Conservation (phyloP, 1,139 yeast genomes). For the Pichia sp. region DNA sequence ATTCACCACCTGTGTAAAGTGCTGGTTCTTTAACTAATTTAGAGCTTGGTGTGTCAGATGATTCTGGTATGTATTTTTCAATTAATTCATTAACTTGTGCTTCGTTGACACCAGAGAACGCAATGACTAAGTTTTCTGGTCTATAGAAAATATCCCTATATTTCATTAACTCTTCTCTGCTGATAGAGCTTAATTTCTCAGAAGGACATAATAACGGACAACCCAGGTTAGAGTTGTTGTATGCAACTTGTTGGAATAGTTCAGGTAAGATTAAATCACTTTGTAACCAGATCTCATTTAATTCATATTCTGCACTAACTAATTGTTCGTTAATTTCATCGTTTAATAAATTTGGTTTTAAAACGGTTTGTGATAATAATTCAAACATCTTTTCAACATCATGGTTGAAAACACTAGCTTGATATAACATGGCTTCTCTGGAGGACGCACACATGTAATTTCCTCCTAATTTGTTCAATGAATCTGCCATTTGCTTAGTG, state of each 20-base stretch:
- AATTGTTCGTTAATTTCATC: slow-evolving; percentile 75
- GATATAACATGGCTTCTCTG: slow-evolving; percentile 89
- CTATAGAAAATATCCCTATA: slow-evolving; percentile 70
- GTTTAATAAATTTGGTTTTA: slow-evolving; percentile 63
- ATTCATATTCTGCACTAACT: slow-evolving; percentile 76
- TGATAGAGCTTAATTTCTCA: slow-evolving; percentile 58
- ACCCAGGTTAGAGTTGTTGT: slow-evolving; percentile 70
- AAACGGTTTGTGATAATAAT: slow-evolving; percentile 76
- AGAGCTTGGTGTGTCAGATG: slow-evolving; percentile 36
- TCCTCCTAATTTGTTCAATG: slow-evolving; percentile 82
- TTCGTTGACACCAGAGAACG: slow-evolving; percentile 85
- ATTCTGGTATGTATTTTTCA: slow-evolving; percentile 60
- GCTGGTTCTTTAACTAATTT: slow-evolving; percentile 47
- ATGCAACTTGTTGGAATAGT: slow-evolving; percentile 81
- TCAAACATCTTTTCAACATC: slow-evolving; percentile 85
- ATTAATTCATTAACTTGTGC: slow-evolving; percentile 66
- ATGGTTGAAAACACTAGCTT: slow-evolving; percentile 87
- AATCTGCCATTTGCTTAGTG: slow-evolving; percentile 73
- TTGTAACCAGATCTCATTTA: slow-evolving; percentile 75
- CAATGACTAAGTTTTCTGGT: slow-evolving; percentile 83
- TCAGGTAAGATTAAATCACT: slow-evolving; percentile 92
- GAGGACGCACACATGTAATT: slow-evolving; percentile 94
- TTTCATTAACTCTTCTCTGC: slow-evolving; percentile 50
- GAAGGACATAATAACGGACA: slow-evolving; percentile 82
- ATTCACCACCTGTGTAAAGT: slow-evolving; percentile 76